A percentile compares a stretch with the other conserved stretches of the same genome.
Conservation (phyloP, 805 yeast genomes). For the Ogataea degrootiae region DNA sequence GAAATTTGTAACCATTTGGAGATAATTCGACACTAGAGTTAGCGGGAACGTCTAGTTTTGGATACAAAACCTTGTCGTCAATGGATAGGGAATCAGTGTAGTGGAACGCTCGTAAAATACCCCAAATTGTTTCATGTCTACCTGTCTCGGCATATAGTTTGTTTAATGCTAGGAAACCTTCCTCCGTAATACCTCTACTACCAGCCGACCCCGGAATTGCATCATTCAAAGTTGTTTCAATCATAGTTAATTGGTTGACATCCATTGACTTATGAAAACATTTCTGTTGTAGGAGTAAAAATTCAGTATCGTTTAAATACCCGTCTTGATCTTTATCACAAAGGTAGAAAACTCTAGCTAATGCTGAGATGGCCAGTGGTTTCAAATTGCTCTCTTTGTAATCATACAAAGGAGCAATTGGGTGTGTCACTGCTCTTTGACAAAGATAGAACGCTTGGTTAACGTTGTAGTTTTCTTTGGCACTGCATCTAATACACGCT, state of each 20-base stretch:
- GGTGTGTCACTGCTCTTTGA: conserved; percentile 88
- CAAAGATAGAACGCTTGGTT: conserved; percentile 91
- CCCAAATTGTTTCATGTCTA: conserved; percentile 97
- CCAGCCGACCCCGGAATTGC: conserved; percentile 28
- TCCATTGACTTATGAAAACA: conserved; percentile 60
- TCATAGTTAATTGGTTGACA: conserved; percentile 42
- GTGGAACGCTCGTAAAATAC: conserved; percentile 79
- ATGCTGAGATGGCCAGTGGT: conserved; percentile 69
- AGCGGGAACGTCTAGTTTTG: conserved; percentile 68
- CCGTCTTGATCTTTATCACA: conserved; percentile 94
- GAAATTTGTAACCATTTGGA: conserved; percentile 86
- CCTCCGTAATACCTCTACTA: conserved; percentile 55
- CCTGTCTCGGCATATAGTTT: conserved; percentile 86
- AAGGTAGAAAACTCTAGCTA: conserved; percentile 75
- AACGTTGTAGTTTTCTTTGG: conserved; percentile 77
- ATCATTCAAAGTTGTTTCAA: conserved; percentile 33
- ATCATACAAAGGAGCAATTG: conserved; percentile 88
- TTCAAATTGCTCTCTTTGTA: conserved; percentile 83
- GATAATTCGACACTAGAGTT: conserved; percentile 84
- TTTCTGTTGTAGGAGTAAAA: conserved; percentile 61
- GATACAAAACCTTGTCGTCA: conserved; percentile 73
- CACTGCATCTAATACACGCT: conserved; percentile 84
- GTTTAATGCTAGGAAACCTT: conserved; percentile 75
- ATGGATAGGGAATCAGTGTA: conserved; percentile 90
- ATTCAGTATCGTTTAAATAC: conserved; percentile 63